Evolutionary conservation across 1,284 basidiomycete species (phyloP), one percentile per base, ranked within the genome.

Genomic region (Trichosporon sp.): DNA sequence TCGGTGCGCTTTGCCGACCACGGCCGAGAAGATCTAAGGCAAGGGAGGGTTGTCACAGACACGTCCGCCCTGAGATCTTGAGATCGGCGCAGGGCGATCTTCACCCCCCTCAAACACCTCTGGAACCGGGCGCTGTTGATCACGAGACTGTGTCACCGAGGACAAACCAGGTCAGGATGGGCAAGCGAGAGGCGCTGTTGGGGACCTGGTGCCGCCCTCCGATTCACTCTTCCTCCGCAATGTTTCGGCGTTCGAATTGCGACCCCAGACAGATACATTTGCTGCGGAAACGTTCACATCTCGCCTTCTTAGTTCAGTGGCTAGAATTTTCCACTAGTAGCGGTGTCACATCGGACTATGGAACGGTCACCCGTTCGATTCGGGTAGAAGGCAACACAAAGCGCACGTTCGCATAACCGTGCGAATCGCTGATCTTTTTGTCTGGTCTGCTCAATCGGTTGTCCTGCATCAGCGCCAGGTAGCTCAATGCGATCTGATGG

Each of bases 361-460:
- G 40, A 44, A 44, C 40, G 40, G 40, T 44, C 40, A 44, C 40
- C 56, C 56, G 56, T 57, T 58, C 57, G 37, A 58, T 58, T 58
- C 37, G 57, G 33, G 33, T 58, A 58, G 57, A 58, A 58, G 57
- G 37, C 57, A 44, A 11, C 33, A 19, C 3, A 9, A 16, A 16
- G 27, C 25, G 27, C 4, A 5, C 16, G 29, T 19, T n/a, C n/a
- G 52, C 52, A 56, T n/a, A 31, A 23, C 19, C 19, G 40, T 44
- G 40, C 40, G 40, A 44, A 23, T 8, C 19, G 8, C 19, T 10
- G 19, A 23, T 7, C 40, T 21, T 44, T 44, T 44, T 44, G 37
- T 21, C 19, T 10, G 7, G 19, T 37, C 2, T n/a, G 40, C n/a
- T n/a, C n/a, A n/a, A n/a, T n/a, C n/a, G n/a, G n/a, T n/a, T n/a